These are phyloP conservation scores for Arxiozyma slooffiae DNA, from an alignment of 1,139 yeast species.

Conservation along the genomic window DNA sequence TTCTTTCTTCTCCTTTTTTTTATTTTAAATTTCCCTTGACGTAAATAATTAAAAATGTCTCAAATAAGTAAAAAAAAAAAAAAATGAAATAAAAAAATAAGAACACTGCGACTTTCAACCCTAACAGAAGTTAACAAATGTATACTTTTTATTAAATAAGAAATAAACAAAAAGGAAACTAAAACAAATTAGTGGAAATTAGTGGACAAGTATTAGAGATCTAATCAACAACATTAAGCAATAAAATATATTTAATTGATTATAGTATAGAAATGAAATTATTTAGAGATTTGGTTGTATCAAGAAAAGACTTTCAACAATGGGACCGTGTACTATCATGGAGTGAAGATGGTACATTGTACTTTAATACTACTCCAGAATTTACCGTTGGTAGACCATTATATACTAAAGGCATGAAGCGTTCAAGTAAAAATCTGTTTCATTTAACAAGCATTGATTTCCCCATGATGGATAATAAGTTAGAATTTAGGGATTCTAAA, in stretches of 20 bases:
- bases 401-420: slow-evolving; percentile 14
- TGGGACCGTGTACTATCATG: slow-evolving; percentile 23
- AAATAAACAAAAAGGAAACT: no score
- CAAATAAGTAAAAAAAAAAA: neutral
- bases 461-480: slow-evolving; percentile 20
- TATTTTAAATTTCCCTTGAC: neutral
- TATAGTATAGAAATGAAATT: slow-evolving; percentile 15
- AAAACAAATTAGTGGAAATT: no score
- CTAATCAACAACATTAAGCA: neutral
- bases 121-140: no score
- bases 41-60: neutral
- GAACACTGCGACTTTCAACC: no score
- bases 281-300: slow-evolving; percentile 22
- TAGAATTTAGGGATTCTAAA: slow-evolving; percentile 22
- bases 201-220: neutral
- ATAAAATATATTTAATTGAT: neutral
- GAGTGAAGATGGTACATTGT: slow-evolving; percentile 26
- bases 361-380: slow-evolving; percentile 22
- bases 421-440: slow-evolving; percentile 19
- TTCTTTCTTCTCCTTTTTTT: neutral
- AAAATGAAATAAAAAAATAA: neutral
- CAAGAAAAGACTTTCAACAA: slow-evolving; percentile 23
- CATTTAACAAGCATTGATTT: slow-evolving; percentile 16
- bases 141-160: no score
- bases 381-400: slow-evolving; percentile 24